phyloP scores from a whole-genome alignment of 495 filamentous ascomycete genomes.

The Neurospora hispaniola region DNA sequence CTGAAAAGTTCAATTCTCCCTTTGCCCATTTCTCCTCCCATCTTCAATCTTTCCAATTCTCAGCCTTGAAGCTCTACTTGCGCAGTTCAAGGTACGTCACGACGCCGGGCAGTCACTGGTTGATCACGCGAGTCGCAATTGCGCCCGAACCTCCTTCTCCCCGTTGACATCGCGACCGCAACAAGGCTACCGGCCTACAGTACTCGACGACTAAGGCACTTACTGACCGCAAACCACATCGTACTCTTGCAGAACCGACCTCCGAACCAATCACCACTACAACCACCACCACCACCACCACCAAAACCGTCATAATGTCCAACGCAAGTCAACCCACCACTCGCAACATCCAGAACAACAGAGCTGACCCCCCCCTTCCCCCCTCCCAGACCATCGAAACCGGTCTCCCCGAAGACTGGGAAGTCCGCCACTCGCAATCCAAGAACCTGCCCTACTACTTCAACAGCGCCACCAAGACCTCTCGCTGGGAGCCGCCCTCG shows the following conservation, averaged over 20 bases:
- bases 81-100: neutral
- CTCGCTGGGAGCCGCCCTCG: slow-evolving; percentile 84
- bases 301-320: slow-evolving; percentile 5
- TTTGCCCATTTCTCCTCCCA: neutral
- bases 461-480: slow-evolving; percentile 70
- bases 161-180: neutral
- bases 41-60: neutral
- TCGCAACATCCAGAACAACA: neutral
- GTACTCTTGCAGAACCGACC: neutral
- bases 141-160: neutral
- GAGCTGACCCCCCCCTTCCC: neutral
- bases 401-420: slow-evolving; percentile 81
- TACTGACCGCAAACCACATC: neutral
- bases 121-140: neutral
- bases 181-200: neutral
- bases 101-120: neutral
- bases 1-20: neutral
- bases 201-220: neutral
- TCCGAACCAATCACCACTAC: neutral
- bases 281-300: neutral
- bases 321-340: slow-evolving; percentile 6
- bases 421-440: slow-evolving; percentile 90
- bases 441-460: slow-evolving; percentile 99
- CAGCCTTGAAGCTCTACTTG: neutral
- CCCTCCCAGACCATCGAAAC: slow-evolving; percentile 45